A percentile compares a stretch with the other conserved stretches of the same genome.
Evolutionary conservation across 441 rosid species (phyloP).

Genomic region (Pelargonium citronellum): DNA sequence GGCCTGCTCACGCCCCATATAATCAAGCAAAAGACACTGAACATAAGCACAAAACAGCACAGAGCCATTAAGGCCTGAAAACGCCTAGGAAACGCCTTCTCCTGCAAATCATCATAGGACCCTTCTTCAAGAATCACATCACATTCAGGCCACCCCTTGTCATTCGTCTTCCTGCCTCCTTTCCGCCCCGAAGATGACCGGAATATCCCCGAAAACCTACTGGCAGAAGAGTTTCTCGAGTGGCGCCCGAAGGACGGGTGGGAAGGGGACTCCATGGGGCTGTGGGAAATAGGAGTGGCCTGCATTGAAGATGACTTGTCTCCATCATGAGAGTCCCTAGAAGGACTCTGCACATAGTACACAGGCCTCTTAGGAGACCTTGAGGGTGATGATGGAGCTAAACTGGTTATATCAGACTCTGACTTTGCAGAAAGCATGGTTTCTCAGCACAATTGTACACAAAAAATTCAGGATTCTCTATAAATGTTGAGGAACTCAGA

Average conservation of each 20-base stretch:
- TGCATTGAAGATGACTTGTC: slow-evolving; percentile 5
- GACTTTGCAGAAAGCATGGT: slow-evolving; percentile 25
- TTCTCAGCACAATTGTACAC: no score
- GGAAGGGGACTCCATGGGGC: slow-evolving; percentile 1
- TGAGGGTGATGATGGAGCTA: slow-evolving; percentile 26
- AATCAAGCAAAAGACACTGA: slow-evolving; percentile 77
- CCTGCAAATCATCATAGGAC: slow-evolving; percentile 49
- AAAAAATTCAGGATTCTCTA: no score
- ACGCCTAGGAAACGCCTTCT: slow-evolving; percentile 45
- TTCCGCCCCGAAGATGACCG: neutral
- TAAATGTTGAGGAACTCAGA: no score
- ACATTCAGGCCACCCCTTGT: slow-evolving; percentile 85
- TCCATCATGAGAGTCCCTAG: slow-evolving; percentile 27
- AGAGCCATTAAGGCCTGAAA: slow-evolving; percentile 58
- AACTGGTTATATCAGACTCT: slow-evolving; percentile 24
- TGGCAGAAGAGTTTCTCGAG: slow-evolving; percentile 6
- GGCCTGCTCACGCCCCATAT: slow-evolving; percentile 90
- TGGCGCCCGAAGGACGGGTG: slow-evolving; percentile 1
- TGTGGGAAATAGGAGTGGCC: neutral
- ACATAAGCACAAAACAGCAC: slow-evolving; percentile 46
- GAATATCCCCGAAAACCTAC: neutral
- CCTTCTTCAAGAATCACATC: slow-evolving; percentile 76
- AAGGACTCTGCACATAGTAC: slow-evolving; percentile 29
- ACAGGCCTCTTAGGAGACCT: slow-evolving; percentile 26
- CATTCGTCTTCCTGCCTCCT: slow-evolving; percentile 44